These are phyloP conservation scores for Achaetomium macrosporum DNA, from an alignment of 2,329 filamentous ascomycete genomes.

Conservation along the genomic window DNA sequence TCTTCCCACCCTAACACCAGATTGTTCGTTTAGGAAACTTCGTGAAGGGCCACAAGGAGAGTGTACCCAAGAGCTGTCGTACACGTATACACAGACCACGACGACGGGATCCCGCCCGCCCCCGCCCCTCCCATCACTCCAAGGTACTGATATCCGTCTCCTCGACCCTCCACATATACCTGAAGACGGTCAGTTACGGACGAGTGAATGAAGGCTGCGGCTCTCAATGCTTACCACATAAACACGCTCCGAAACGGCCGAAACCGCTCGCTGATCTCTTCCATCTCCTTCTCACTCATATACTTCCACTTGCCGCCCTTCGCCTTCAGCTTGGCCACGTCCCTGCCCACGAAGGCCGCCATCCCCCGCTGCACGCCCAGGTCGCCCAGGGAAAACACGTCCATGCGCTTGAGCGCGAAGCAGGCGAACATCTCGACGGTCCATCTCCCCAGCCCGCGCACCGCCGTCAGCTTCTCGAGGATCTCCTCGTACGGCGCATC, in stretches of 20 bases:
- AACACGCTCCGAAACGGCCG: conserved; percentile 84
- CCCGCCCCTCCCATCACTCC: conserved; percentile 33
- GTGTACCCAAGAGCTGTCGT: neutral
- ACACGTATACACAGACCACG: neutral
- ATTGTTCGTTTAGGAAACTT: neutral
- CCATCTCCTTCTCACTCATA: conserved; percentile 91
- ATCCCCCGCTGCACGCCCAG: conserved; percentile 92
- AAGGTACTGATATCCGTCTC: conserved; percentile 66
- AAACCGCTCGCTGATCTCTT: conserved; percentile 72
- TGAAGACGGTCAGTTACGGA: too few species aligned
- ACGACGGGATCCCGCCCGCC: neutral
- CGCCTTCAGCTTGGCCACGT: conserved; percentile 74
- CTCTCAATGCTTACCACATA: too few species aligned
- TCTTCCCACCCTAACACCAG: neutral
- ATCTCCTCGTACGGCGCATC: conserved; percentile 81
- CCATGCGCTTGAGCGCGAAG: conserved; percentile 89
- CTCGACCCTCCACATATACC: conserved; percentile 91
- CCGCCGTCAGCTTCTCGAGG: conserved; percentile 72
- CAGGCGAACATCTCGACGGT: conserved; percentile 97
- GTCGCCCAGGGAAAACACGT: conserved; percentile 90
- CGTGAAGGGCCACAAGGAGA: neutral
- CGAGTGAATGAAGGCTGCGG: too few species aligned
- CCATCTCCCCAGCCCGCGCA: conserved; percentile 84
- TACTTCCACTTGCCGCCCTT: conserved; percentile 85
- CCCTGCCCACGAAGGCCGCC: conserved; percentile 76